phyloP scores from a whole-genome alignment of 768 basidiomycete species.

The Kwoniella dejecticola region DNA sequence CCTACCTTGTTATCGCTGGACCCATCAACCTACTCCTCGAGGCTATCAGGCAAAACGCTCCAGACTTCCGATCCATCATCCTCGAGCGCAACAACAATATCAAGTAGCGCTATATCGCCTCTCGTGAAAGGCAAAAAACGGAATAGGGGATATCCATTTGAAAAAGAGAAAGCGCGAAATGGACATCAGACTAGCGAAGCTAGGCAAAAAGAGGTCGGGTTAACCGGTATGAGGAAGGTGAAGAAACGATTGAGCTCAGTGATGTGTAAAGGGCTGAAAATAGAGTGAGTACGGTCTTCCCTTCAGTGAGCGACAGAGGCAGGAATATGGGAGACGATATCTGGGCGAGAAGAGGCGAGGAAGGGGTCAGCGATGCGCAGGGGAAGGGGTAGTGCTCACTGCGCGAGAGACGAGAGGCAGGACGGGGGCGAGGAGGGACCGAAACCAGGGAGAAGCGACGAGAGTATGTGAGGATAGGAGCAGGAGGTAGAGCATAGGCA shows the following conservation, averaged over 20 bases:
- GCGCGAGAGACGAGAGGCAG: no score
- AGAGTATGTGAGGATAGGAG: no score
- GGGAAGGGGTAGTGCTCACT: no score
- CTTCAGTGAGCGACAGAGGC: no score
- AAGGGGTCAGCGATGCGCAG: no score
- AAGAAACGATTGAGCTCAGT: slow-evolving; percentile 29
- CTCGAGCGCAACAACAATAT: neutral
- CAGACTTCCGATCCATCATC: slow-evolving; percentile 17
- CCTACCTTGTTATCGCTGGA: slow-evolving; percentile 34
- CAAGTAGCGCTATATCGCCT: slow-evolving; percentile 8
- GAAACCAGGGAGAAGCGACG: no score
- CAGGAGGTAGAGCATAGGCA: no score
- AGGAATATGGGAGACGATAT: neutral
- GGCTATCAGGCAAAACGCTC: slow-evolving; percentile 42
- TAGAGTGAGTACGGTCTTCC: slow-evolving; percentile 38
- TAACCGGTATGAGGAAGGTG: slow-evolving; percentile 27
- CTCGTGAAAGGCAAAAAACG: slow-evolving; percentile 38
- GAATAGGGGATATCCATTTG: slow-evolving; percentile 33
- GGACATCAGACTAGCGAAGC: slow-evolving; percentile 9
- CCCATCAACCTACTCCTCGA: slow-evolving; percentile 33
- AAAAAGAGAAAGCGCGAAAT: slow-evolving; percentile 14
- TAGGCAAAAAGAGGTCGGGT: slow-evolving; percentile 20
- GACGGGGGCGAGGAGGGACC: no score
- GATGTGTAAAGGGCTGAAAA: slow-evolving; percentile 20
- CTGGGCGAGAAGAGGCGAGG: neutral